Base-by-base conservation (phyloP, 1,284 basidiomycete species). In the Sanghuangporus baumii region DNA sequence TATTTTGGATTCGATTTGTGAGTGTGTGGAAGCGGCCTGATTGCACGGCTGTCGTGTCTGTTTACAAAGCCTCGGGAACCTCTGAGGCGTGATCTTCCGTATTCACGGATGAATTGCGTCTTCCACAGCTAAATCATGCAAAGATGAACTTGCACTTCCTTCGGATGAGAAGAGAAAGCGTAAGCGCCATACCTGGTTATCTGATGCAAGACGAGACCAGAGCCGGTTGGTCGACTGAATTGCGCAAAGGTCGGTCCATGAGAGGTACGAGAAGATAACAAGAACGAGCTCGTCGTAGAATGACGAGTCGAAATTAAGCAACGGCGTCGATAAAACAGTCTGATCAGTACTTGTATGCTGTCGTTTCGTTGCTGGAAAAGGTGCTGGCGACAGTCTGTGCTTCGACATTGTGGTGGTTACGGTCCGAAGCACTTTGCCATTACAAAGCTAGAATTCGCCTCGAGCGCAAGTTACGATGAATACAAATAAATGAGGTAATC, bases 271-370 rank as follows among this genome's bases (percentile, higher is more conserved):
- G 75, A 92, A 89, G 61, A 92, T 85, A 68, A 79, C 79, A 34
- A 92, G 76, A 58, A 90, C 76, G 54, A 92, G 80, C 73, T 92
- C 89, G 67, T 92, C 90, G 70, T 84, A 91, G 47, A 92, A 75
- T 5, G 79, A 75, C 57, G 73, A 75, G 66, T 87, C 82, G 70
- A 89, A 86, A 43, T 75, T 78, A 37, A 76, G 52, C 18, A 65
- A 18, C 62, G 36, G 18, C 40, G 65, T 51, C 61, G 69, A 37
- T 54, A 65, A 43, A n/a, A 48, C 51, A 51, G 62, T 58, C 59
- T 64, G 47, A 50, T 36, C n/a, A 36, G 64, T 61, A 14, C 64
- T 54, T 3, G 71, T 72, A 64, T 83, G 84, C 9, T 76, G 67
- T 36, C 86, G 84, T 72, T 89, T 90, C 48, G 83, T 65, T n/a